These are phyloP conservation scores for Xerocomus amazonicus DNA, from an alignment of 1,284 basidiomycete genomes.

Conservation along the genomic window DNA sequence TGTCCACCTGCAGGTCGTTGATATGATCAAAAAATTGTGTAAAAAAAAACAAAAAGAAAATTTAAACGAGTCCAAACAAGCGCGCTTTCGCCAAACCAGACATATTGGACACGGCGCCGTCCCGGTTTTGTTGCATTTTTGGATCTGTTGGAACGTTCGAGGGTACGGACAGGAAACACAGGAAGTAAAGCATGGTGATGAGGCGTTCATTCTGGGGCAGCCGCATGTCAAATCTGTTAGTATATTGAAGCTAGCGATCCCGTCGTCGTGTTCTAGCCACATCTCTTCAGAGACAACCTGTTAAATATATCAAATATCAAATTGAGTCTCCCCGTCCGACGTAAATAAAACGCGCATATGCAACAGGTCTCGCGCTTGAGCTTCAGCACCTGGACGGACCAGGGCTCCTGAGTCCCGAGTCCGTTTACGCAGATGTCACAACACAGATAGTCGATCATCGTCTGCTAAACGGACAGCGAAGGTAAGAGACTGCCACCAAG, in stretches of 20 bases:
- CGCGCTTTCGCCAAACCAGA: constrained; percentile 2
- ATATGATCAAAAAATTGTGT: constrained; percentile 7
- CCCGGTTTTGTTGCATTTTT: constrained; percentile 3
- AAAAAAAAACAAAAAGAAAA: constrained; percentile 9
- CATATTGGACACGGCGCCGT: neutral
- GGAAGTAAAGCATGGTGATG: constrained; percentile 3
- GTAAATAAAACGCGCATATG: constrained; percentile 19
- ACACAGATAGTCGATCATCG: neutral
- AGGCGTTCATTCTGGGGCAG: constrained; percentile 22
- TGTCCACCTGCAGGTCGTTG: neutral
- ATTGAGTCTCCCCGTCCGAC: constrained; percentile 10
- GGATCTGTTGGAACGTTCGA: constrained; percentile 24
- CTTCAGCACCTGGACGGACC: neutral
- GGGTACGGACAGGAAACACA: constrained; percentile 14
- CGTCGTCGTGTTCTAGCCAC: constrained; percentile 6
- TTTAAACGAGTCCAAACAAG: neutral
- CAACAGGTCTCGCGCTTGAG: neutral
- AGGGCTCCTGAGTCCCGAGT: constrained; percentile 5
- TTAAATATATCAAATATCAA: constrained; percentile 9
- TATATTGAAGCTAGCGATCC: neutral
- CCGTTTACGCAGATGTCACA: neutral
- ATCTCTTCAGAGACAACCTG: constrained; percentile 2
- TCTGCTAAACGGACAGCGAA: no score
- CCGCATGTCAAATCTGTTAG: constrained; percentile 21
- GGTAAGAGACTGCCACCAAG: no score